Evolutionary conservation across 306 rosid genomes (phyloP).

Genomic region (Castanospermum australe): DNA sequence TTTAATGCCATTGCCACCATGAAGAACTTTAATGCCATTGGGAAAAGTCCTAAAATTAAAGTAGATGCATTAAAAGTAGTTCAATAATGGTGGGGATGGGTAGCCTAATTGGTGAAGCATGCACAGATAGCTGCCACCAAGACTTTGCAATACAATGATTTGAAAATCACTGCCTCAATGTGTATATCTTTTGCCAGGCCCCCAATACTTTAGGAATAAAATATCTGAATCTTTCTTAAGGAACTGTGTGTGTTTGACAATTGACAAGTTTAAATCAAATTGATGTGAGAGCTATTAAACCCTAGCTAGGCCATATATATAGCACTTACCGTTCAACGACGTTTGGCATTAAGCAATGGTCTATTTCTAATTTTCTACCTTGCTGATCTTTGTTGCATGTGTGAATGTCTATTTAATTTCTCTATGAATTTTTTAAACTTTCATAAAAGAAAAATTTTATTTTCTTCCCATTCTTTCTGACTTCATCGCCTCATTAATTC

Average conservation of each 20-base stretch:
- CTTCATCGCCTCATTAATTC: neutral
- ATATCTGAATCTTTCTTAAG: slow-evolving; percentile 30
- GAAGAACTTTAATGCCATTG: neutral
- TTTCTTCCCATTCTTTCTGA: neutral
- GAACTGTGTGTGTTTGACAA: neutral
- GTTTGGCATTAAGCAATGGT: neutral
- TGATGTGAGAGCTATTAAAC: neutral
- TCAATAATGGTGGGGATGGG: neutral
- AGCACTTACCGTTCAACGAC: too few species aligned
- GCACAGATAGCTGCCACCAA: too few species aligned
- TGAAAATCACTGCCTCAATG: slow-evolving; percentile 19
- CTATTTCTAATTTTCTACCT: neutral
- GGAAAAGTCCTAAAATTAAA: neutral
- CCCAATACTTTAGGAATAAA: slow-evolving; percentile 41
- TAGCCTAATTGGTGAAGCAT: neutral
- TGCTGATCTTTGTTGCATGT: neutral
- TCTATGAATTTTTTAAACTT: neutral
- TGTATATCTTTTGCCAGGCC: slow-evolving; percentile 31
- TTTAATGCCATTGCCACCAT: too few species aligned
- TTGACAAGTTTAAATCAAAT: neutral
- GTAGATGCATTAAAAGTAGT: slow-evolving; percentile 3
- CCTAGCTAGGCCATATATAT: too few species aligned
- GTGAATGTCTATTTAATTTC: neutral
- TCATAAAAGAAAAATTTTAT: neutral
- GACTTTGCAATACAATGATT: slow-evolving; percentile 21